Percentiles rank a stretch among this genome's conserved stretches.
phyloP scores from a whole-genome alignment of 306 rosid genomes.

The Inga leiocalycina region DNA sequence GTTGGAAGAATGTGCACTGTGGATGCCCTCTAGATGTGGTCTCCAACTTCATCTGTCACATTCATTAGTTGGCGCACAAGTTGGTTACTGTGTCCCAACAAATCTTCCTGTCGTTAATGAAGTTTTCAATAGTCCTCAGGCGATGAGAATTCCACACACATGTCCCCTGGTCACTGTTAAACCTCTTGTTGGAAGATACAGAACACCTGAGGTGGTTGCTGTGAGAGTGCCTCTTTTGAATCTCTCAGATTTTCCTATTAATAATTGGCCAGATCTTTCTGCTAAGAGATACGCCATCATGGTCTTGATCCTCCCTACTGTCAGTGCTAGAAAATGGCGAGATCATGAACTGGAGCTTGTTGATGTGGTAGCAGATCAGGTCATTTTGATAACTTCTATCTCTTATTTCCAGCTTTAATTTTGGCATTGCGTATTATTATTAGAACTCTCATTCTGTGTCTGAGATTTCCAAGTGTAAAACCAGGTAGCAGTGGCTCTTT shows the following conservation, averaged over 20 bases:
- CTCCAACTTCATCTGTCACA: conserved; percentile 75
- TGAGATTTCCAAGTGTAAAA: conserved; percentile 33
- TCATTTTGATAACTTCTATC: conserved; percentile 33
- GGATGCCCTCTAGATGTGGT: conserved; percentile 91
- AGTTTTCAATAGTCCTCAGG: conserved; percentile 65
- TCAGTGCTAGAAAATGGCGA: conserved; percentile 77
- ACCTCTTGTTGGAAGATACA: conserved; percentile 66
- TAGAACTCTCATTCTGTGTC: not conserved
- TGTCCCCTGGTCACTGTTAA: conserved; percentile 77
- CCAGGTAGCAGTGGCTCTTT: conserved; percentile 97
- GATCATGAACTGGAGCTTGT: conserved; percentile 88
- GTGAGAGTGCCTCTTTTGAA: conserved; percentile 82
- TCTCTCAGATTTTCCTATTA: conserved; percentile 77
- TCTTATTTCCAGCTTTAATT: not conserved
- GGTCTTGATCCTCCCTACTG: conserved; percentile 90
- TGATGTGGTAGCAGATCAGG: conserved; percentile 95
- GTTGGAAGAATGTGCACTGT: conserved; percentile 83
- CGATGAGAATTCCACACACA: conserved; percentile 61
- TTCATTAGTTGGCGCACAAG: conserved; percentile 67
- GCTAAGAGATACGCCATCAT: conserved; percentile 80
- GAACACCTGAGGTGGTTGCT: conserved; percentile 81
- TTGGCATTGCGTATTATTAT: not conserved
- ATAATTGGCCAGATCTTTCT: conserved; percentile 81
- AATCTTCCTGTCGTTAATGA: conserved; percentile 68
- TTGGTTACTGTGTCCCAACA: conserved; percentile 63